Evolutionary conservation across 2,329 filamentous ascomycete species (phyloP).

Genomic region (Claviceps spartinae): DNA sequence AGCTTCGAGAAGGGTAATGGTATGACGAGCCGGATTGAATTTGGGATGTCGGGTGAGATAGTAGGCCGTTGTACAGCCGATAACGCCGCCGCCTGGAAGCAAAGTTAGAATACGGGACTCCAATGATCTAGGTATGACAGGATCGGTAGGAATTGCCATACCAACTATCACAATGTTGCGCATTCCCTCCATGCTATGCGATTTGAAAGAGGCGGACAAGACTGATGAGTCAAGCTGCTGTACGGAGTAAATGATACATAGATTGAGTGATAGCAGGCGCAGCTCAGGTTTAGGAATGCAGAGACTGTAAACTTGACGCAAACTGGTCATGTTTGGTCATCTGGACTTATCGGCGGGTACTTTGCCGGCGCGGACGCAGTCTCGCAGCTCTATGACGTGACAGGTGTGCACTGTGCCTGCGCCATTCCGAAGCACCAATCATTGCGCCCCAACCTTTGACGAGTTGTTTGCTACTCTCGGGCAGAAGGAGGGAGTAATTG

Average conservation of each 20-base stretch:
- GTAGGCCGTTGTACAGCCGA: constrained; percentile 84
- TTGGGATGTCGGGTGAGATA: constrained; percentile 75
- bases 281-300: no score
- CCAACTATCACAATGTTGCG: constrained; percentile 38
- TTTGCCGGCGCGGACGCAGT: no score
- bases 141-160: constrained; percentile 14
- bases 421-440: not conserved
- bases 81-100: constrained; percentile 68
- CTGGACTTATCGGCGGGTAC: no score
- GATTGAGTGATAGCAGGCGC: no score
- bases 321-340: no score
- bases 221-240: no score
- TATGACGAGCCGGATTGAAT: constrained; percentile 62
- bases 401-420: not conserved
- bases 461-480: no score
- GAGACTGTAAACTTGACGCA: no score
- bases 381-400: no score
- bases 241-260: no score
- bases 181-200: constrained; percentile 19
- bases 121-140: not conserved
- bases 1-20: constrained; percentile 78
- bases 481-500: no score
- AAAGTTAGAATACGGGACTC: not conserved
- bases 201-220: not conserved
- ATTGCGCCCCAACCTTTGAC: not conserved